Evolutionary conservation across 345 rosid genomes (phyloP).

Genomic region (Lepidium africanum): DNA sequence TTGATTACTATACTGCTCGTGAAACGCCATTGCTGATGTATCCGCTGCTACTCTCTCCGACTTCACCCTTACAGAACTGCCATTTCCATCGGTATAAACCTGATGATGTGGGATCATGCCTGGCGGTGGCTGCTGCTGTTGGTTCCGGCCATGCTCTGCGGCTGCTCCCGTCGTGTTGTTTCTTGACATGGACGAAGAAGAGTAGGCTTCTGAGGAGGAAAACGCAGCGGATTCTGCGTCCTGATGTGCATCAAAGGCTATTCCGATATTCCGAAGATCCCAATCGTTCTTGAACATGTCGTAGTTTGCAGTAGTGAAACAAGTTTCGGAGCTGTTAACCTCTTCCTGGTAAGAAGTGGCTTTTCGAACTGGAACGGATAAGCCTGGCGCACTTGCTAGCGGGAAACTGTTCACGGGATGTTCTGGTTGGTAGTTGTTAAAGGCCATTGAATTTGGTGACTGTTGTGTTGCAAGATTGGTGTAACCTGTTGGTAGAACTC

Average conservation of each 20-base stretch:
- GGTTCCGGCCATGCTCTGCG: slow-evolving; percentile 1
- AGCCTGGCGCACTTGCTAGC: slow-evolving; percentile 47
- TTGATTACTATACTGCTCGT: slow-evolving; percentile 52
- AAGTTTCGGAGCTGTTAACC: slow-evolving; percentile 38
- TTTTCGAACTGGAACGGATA: slow-evolving; percentile 34
- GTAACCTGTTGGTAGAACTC: slow-evolving; percentile 40
- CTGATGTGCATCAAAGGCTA: slow-evolving; percentile 48
- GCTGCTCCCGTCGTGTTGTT: slow-evolving; percentile 12
- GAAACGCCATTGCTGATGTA: slow-evolving; percentile 34
- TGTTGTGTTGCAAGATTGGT: slow-evolving; percentile 22
- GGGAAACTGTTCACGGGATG: slow-evolving; percentile 50
- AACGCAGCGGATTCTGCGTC: slow-evolving; percentile 34
- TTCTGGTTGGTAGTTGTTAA: slow-evolving; percentile 41
- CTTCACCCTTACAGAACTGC: slow-evolving; percentile 46
- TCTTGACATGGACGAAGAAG: slow-evolving; percentile 27
- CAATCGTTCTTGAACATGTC: slow-evolving; percentile 38
- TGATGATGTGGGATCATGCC: slow-evolving; percentile 2
- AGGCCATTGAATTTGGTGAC: slow-evolving; percentile 10
- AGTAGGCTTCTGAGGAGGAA: slow-evolving; percentile 21
- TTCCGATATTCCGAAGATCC: slow-evolving; percentile 61
- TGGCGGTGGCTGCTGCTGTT: neutral
- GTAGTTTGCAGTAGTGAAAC: slow-evolving; percentile 13
- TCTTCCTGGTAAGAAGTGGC: slow-evolving; percentile 48
- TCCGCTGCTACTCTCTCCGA: slow-evolving; percentile 49
- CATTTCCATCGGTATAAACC: neutral